Percentiles rank a stretch among this genome's conserved stretches.
phyloP scores from a whole-genome alignment of 139 green algal genomes.

The Pseudopediastrum boryanum region DNA sequence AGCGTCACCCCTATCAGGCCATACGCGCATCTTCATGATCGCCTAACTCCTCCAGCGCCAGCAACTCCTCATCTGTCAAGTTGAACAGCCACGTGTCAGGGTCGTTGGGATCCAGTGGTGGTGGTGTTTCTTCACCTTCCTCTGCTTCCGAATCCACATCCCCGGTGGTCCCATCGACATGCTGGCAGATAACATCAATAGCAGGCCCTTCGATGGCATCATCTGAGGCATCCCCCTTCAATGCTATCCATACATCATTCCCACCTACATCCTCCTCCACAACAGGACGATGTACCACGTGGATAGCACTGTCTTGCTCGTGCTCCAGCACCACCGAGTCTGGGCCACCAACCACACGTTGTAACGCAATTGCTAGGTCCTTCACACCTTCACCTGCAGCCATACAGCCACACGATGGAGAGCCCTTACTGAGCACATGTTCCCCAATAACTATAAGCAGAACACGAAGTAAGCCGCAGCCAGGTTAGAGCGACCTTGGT shows the following conservation, averaged over 20 bases:
- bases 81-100: constrained; percentile 40
- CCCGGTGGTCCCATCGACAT: background rate
- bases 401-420: too few relatives aligned
- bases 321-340: constrained; percentile 4
- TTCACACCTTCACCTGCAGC: constrained; percentile 48
- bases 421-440: too few relatives aligned
- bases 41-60: constrained; percentile 28
- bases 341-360: constrained; percentile 2
- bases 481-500: too few relatives aligned
- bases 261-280: too few relatives aligned
- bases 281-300: too few relatives aligned
- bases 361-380: constrained; percentile 41
- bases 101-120: constrained; percentile 27
- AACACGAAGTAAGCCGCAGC: too few relatives aligned
- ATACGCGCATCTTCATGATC: background rate
- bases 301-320: too few relatives aligned
- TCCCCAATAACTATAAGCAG: too few relatives aligned
- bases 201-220: too few relatives aligned
- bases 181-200: background rate
- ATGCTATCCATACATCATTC: too few relatives aligned
- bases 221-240: too few relatives aligned
- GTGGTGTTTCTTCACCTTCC: constrained; percentile 15
- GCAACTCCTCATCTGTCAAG: constrained; percentile 46
- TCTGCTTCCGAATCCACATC: constrained; percentile 7
- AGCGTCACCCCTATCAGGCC: too few relatives aligned